phyloP scores from a whole-genome alignment of 129 eudicot species.

The Pulicaria dysenterica region DNA sequence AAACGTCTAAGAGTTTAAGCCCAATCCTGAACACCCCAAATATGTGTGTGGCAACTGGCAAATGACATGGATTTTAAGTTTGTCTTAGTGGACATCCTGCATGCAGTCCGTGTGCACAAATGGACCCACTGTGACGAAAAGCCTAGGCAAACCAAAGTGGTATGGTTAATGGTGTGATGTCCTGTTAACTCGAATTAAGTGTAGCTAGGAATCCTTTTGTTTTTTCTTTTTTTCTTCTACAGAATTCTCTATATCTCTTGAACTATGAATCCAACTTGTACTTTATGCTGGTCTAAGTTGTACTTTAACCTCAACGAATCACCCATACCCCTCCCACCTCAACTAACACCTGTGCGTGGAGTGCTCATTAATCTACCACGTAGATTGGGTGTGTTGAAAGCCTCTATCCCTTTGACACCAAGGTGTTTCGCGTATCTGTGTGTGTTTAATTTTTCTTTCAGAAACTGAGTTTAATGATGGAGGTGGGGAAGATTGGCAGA shows the following conservation, averaged over 20 bases:
- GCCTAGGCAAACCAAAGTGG: not conserved
- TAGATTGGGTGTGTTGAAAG: slow-evolving; percentile 26
- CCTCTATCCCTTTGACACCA: slow-evolving; percentile 32
- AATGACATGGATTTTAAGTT: not conserved
- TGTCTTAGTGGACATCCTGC: slow-evolving; percentile 2
- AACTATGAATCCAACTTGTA: slow-evolving; percentile 5
- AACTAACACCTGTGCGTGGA: slow-evolving; percentile 37
- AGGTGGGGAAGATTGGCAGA: slow-evolving; percentile 60
- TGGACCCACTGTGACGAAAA: slow-evolving; percentile 13
- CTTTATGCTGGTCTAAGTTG: not conserved
- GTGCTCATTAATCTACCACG: slow-evolving; percentile 34
- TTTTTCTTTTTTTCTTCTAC: slow-evolving; percentile 6
- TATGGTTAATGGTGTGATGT: not conserved
- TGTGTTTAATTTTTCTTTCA: not conserved
- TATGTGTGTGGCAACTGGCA: too few relatives aligned
- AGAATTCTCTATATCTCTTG: slow-evolving; percentile 19
- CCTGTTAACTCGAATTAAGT: not conserved
- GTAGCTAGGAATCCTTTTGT: not conserved
- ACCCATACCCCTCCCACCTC: not conserved
- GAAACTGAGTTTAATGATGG: slow-evolving; percentile 39
- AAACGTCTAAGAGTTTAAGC: too few relatives aligned
- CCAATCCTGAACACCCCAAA: too few relatives aligned
- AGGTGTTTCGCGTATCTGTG: not conserved
- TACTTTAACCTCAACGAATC: not conserved
- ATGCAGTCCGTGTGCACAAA: slow-evolving; percentile 10